A percentile compares a stretch with the other conserved stretches of the same genome.
These are phyloP conservation scores for Piper longum DNA, from an alignment of 164 flowering plant genomes.

Conservation along the genomic window DNA sequence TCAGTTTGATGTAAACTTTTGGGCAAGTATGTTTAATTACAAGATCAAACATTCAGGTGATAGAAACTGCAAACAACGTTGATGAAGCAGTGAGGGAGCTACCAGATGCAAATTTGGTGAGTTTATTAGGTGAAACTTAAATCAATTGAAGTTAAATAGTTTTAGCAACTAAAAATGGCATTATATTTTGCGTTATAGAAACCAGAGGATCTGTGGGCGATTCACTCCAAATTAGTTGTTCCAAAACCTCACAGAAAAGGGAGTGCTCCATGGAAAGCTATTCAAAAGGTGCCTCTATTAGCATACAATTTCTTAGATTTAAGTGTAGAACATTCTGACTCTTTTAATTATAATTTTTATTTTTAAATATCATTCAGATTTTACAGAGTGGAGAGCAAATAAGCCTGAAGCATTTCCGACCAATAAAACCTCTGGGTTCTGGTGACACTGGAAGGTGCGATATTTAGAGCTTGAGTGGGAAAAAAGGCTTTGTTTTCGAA, in stretches of 20 bases:
- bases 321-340: neutral
- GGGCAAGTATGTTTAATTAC: neutral
- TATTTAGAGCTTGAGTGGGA: neutral
- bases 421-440: conserved; percentile 80
- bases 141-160: neutral
- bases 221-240: conserved; percentile 66
- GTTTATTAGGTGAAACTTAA: neutral
- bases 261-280: conserved; percentile 66
- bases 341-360: too few species aligned
- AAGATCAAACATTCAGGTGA: conserved; percentile 34
- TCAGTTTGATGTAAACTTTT: neutral
- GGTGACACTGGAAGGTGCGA: conserved; percentile 97
- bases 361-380: conserved; percentile 26
- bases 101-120: conserved; percentile 95
- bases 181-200: conserved; percentile 25
- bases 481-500: neutral
- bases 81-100: conserved; percentile 90
- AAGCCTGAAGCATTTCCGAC: conserved; percentile 77
- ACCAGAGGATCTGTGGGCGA: conserved; percentile 94
- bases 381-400: conserved; percentile 61
- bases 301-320: neutral
- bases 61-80: conserved; percentile 83
- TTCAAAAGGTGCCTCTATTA: conserved; percentile 49
- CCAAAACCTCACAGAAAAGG: conserved; percentile 93
- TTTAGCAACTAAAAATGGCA: neutral